These are phyloP conservation scores for Cyberlindnera euphorbiiphila DNA, from an alignment of 805 yeast species.

Conservation along the genomic window DNA sequence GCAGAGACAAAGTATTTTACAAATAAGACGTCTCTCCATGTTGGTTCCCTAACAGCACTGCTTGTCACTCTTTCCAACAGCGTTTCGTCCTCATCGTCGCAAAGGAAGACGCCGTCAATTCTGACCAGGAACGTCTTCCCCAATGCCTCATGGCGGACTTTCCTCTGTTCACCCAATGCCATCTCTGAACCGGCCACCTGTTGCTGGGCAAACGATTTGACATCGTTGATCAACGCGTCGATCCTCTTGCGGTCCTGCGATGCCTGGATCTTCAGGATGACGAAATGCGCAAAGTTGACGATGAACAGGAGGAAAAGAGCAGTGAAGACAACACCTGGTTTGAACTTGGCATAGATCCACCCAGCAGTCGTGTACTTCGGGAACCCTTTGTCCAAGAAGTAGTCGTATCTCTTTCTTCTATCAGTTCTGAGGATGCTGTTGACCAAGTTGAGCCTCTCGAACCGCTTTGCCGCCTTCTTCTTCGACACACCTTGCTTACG, in stretches of 20 bases:
- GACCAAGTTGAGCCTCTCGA: conserved; percentile 72
- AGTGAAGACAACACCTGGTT: conserved; percentile 59
- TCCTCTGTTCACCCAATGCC: conserved; percentile 15
- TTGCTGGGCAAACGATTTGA: conserved; percentile 56
- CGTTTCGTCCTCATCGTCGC: conserved; percentile 34
- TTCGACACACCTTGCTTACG: conserved; percentile 22
- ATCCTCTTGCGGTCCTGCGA: conserved; percentile 55
- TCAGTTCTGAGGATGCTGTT: conserved; percentile 63
- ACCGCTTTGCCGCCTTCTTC: conserved; percentile 49
- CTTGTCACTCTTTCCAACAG: conserved; percentile 41
- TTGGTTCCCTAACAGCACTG: conserved; percentile 45
- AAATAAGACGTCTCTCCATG: conserved; percentile 45
- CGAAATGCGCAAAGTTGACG: conserved; percentile 54
- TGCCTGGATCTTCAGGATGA: conserved; percentile 47
- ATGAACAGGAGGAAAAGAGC: conserved; percentile 46
- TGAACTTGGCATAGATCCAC: conserved; percentile 60
- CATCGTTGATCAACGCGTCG: conserved; percentile 44
- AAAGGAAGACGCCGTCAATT: conserved; percentile 54
- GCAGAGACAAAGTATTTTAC: conserved; percentile 38
- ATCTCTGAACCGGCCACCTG: conserved; percentile 38
- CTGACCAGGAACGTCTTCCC: conserved; percentile 54
- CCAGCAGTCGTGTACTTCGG: conserved; percentile 65
- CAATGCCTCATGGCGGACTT: conserved; percentile 25
- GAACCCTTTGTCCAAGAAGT: conserved; percentile 76
- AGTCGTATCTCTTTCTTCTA: conserved; percentile 74